These are phyloP conservation scores for Alternaria metachromatica DNA, from an alignment of 2,329 filamentous ascomycete species.

Conservation along the genomic window DNA sequence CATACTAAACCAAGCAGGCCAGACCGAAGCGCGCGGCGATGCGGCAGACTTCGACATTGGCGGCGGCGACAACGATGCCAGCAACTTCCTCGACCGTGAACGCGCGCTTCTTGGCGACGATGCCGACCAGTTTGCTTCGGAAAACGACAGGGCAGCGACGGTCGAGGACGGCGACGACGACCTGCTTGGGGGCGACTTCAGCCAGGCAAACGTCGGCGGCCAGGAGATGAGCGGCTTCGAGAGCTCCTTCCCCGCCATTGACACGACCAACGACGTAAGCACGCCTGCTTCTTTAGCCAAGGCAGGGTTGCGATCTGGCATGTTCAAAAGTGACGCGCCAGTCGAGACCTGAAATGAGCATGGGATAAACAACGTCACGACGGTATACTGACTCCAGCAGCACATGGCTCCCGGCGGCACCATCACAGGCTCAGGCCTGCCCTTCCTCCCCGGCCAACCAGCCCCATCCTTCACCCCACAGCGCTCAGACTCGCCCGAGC, in stretches of 20 bases:
- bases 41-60: slow-evolving; percentile 54
- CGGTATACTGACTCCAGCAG: slow-evolving; percentile 51
- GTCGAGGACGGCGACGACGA: slow-evolving; percentile 72
- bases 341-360: neutral
- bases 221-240: slow-evolving; percentile 72
- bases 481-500: slow-evolving; percentile 78
- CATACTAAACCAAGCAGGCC: slow-evolving; percentile 59
- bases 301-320: neutral
- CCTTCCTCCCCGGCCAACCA: slow-evolving; percentile 57
- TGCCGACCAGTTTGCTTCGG: slow-evolving; percentile 84
- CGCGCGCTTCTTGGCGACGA: slow-evolving; percentile 90
- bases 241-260: slow-evolving; percentile 87
- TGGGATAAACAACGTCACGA: neutral
- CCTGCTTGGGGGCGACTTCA: slow-evolving; percentile 67
- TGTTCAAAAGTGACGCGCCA: neutral
- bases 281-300: slow-evolving; percentile 5
- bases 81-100: slow-evolving; percentile 92
- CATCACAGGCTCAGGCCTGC: slow-evolving; percentile 74
- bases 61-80: slow-evolving; percentile 65
- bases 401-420: slow-evolving; percentile 76
- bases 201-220: slow-evolving; percentile 48
- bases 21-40: slow-evolving; percentile 68
- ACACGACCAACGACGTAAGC: slow-evolving; percentile 72
- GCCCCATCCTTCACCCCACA: slow-evolving; percentile 51
- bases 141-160: slow-evolving; percentile 71